Base-by-base conservation (phyloP, 176 grass and related monocot genomes). In the bread wheat (Triticum aestivum) region DNA sequence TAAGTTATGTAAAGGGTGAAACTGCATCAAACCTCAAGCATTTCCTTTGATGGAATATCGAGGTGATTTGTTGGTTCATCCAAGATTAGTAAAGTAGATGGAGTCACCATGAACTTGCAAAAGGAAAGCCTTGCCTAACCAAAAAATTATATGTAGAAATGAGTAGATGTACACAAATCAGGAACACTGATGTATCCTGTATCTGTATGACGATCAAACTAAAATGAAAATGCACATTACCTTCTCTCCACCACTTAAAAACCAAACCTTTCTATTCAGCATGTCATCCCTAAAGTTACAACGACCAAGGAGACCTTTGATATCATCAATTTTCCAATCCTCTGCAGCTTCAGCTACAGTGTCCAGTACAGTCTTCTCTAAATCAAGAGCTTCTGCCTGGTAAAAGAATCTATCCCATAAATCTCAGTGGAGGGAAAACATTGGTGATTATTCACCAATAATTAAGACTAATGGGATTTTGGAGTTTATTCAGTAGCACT, bases 91-190 rank as follows among this genome's bases (percentile, higher is more conserved):
- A 99, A 79, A 90, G 89, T 99, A 87, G 97, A 99, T 71, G 97
- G 97, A 77, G 93, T 99, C 83, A 99, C 97, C 97, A 99, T 93
- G 69, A 99, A 99, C 90, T 99, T 99, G 88, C 97, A 99, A 79
- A 99, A 99, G 15, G 97, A 89, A 73, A 99, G 97, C 65, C 97
- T 91, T 20, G 97, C 97, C 97, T 99, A 73, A 75, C 82, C 20
- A 21, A 68, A 68, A 15, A 74, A 4, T 32, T 27, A 90, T 13
- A 66, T 23, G 79, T 65, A 81, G 5, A 42, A 21, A 52, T 69
- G 41, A 85, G 65, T 68, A 86, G 61, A 27, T 37, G 32, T 54
- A 87, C 12, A 85, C 17, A 80, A 65, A 77, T 13, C 24, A 80
- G 24, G 30, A 82, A 61, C 76, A n/a, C 20, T 69, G 59, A 4